Evolutionary conservation across 345 rosid species (phyloP).

Genomic region (Rhodomyrtus tomentosa): DNA sequence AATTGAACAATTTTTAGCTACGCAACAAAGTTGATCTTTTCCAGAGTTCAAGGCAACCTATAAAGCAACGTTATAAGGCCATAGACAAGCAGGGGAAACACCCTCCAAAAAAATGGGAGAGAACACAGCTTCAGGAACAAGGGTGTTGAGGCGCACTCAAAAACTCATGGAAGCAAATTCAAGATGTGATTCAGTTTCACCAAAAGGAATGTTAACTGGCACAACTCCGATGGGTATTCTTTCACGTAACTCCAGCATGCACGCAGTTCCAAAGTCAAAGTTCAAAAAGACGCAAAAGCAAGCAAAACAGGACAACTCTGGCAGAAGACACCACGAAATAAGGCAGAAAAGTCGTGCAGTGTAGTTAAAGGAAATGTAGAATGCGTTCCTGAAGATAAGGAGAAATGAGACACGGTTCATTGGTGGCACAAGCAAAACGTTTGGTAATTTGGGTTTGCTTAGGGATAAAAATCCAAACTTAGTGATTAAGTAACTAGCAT

Average conservation of each 20-base stretch:
- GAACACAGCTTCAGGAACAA: neutral
- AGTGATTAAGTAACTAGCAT: neutral
- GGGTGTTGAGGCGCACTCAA: neutral
- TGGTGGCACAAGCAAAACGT: neutral
- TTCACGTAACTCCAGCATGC: neutral
- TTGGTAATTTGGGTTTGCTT: neutral
- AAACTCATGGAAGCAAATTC: neutral
- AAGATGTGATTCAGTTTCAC: neutral
- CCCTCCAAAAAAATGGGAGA: neutral
- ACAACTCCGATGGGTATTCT: neutral
- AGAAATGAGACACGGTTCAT: neutral
- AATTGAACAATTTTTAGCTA: neutral
- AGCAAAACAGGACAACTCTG: neutral
- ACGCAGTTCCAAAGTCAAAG: neutral
- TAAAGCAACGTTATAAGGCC: neutral
- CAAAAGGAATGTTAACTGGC: neutral
- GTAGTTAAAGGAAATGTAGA: neutral
- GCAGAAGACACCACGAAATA: neutral
- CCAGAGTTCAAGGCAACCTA: neutral
- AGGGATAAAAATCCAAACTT: neutral
- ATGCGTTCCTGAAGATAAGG: neutral
- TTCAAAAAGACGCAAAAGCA: neutral
- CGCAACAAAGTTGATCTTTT: neutral
- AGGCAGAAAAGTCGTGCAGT: neutral
- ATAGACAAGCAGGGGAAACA: neutral